phyloP scores from a whole-genome alignment of 441 rosid genomes.

The Brassica balearica region DNA sequence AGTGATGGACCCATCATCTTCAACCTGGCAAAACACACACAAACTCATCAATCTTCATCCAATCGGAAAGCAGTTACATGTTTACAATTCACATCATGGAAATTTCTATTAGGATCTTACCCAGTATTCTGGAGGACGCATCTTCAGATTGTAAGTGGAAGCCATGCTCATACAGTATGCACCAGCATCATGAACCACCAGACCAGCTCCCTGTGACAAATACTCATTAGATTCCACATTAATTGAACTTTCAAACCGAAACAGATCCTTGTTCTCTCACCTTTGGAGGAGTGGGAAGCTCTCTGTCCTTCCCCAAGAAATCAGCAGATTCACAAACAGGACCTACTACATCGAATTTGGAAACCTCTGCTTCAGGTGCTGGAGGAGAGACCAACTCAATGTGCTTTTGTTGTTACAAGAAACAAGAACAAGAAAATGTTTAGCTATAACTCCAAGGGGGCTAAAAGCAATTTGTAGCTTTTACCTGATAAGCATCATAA shows the following conservation, averaged over 20 bases:
- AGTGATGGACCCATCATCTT: conserved; percentile 79
- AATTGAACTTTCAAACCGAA: not conserved
- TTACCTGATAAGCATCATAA: conserved; percentile 95
- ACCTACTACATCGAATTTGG: conserved; percentile 92
- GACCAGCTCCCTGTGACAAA: conserved; percentile 78
- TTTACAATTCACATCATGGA: not conserved
- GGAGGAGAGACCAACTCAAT: conserved; percentile 9
- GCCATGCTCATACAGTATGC: conserved; percentile 99
- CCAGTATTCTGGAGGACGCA: conserved; percentile 99
- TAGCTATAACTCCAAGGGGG: conserved; percentile 5
- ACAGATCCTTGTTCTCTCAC: conserved; percentile 42
- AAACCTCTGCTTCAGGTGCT: conserved; percentile 60
- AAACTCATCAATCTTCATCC: not conserved
- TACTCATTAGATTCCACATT: not conserved
- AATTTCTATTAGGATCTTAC: conserved; percentile 47
- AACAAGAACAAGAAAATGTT: conserved; percentile 6
- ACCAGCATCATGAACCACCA: conserved; percentile 98
- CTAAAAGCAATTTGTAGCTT: conserved; percentile 12
- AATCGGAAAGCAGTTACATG: not conserved
- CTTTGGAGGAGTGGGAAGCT: conserved; percentile 85
- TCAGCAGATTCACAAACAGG: conserved; percentile 99
- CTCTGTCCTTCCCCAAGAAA: conserved; percentile 97
- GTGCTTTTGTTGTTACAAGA: not conserved
- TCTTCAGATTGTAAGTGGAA: conserved; percentile 97
- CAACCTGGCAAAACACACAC: conserved; percentile 57